Base-by-base conservation (phyloP, 2,329 filamentous ascomycete genomes). In the Samsoniella hepiali region DNA sequence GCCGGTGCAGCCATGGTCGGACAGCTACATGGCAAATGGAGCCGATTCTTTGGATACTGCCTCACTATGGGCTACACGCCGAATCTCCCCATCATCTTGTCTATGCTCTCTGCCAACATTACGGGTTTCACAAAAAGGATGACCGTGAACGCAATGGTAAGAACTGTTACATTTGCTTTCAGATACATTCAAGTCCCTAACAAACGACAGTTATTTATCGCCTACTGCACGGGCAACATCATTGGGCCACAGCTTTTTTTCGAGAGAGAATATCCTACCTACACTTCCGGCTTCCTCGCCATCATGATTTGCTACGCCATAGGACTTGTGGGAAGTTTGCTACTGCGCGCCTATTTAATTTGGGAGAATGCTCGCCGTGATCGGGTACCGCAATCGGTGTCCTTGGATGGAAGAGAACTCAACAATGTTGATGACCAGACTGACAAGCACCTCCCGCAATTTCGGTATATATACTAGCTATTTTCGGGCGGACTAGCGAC, bases 111-210 rank as follows among this genome's bases (percentile, higher is more conserved):
- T 0, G 78, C 83, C 3, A 87, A 87, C 67, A 76, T 86, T n/a
- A 84, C 80, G 27, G 85, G 85, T 0, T 82, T 85, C 61, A 87
- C 84, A 1, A 88, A 88, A 73, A 87, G 86, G 67, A 78, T 79
- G 1, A 79, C 83, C 13, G 81, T 82, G 6, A 80, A 86, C 5
- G 83, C 84, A 1, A 80, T 83, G 67, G 62, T 64, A 53, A 11
- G 86, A 22, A 38, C 32, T 42, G 5, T 31, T 31, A 1, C 6
- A 22, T 60, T 29, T 22, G 17, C n/a, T 10, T 34, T 31, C 11
- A 9, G 17, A 5, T 32, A 15, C 1, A n/a, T 27, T 29, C 27
- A 44, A 10, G 4, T 6, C 10, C 13, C 34, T 42, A 8, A 61
- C 34, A 10, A 27, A 6, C 3, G 17, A 29, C 11, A 68, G 68